Percentiles rank a stretch among this genome's conserved stretches.
phyloP scores from a whole-genome alignment of 129 eudicot genomes.

The Deinandra increscens region DNA sequence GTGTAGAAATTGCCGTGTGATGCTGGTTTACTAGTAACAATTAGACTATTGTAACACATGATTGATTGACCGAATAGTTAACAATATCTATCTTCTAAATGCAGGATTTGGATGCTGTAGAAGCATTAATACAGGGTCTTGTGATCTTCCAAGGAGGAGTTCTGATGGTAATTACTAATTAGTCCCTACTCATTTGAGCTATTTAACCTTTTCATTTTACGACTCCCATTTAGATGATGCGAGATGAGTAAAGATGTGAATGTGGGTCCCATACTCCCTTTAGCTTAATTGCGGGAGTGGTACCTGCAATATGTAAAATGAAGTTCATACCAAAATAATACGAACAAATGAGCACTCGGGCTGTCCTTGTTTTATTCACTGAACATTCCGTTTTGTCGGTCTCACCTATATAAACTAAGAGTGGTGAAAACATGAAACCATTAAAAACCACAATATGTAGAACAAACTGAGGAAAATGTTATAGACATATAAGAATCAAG shows the following conservation, averaged over 20 bases:
- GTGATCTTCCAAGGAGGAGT: constrained; percentile 98
- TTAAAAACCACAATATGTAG: background rate
- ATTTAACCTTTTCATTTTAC: constrained; percentile 1
- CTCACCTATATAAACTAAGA: background rate
- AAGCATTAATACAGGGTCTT: constrained; percentile 97
- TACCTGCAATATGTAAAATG: no score
- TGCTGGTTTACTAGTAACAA: constrained; percentile 14
- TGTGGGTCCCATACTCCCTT: constrained; percentile 20
- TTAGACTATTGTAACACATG: background rate
- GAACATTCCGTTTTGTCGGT: background rate
- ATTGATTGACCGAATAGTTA: background rate
- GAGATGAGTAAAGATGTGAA: background rate
- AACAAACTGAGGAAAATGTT: background rate
- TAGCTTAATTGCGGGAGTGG: background rate
- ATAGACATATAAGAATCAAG: background rate
- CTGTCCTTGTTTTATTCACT: background rate
- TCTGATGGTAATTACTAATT: constrained; percentile 78
- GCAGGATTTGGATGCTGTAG: constrained; percentile 99
- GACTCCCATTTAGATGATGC: background rate
- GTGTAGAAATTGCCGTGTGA: background rate
- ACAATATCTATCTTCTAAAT: constrained; percentile 20
- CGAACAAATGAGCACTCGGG: constrained; percentile 14
- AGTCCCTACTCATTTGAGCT: background rate
- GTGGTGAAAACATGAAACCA: background rate
- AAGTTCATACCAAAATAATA: background rate